These are phyloP conservation scores for Mycena capillaripes DNA, from an alignment of 768 basidiomycete species.

Conservation along the genomic window DNA sequence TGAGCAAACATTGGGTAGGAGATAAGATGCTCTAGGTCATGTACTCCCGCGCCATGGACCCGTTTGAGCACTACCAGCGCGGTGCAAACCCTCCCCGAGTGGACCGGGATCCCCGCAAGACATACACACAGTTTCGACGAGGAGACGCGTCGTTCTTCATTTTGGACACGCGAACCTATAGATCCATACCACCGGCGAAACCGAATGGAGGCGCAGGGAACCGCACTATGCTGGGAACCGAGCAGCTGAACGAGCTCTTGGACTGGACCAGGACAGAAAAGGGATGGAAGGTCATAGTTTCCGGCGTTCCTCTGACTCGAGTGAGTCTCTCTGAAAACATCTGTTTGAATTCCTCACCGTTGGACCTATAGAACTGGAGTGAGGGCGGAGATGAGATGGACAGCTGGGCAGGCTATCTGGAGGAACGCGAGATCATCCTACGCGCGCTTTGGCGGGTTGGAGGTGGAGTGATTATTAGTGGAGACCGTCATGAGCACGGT, in stretches of 20 bases:
- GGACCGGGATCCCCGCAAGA: background rate
- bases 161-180: constrained; percentile 14
- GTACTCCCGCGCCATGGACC: constrained; percentile 8
- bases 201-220: background rate
- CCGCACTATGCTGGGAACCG: constrained; percentile 18
- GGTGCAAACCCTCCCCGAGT: constrained; percentile 9
- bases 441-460: constrained; percentile 14
- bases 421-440: constrained; percentile 13
- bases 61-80: constrained; percentile 17
- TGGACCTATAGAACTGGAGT: constrained; percentile 18
- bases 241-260: constrained; percentile 8
- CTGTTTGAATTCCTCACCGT: background rate
- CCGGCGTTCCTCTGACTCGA: constrained; percentile 16
- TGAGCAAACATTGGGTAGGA: background rate
- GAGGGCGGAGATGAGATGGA: constrained; percentile 20
- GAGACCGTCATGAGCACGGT: constrained; percentile 21
- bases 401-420: constrained; percentile 19
- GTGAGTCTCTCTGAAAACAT: background rate
- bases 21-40: background rate
- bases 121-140: constrained; percentile 17
- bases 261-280: background rate
- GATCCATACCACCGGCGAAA: constrained; percentile 6
- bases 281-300: constrained; percentile 21
- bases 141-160: constrained; percentile 22
- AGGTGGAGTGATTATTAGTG: constrained; percentile 16